A percentile compares a stretch with the other conserved stretches of the same genome.
Evolutionary conservation across 2,329 filamentous ascomycete genomes (phyloP).

Genomic region (Fusarium robinianum): DNA sequence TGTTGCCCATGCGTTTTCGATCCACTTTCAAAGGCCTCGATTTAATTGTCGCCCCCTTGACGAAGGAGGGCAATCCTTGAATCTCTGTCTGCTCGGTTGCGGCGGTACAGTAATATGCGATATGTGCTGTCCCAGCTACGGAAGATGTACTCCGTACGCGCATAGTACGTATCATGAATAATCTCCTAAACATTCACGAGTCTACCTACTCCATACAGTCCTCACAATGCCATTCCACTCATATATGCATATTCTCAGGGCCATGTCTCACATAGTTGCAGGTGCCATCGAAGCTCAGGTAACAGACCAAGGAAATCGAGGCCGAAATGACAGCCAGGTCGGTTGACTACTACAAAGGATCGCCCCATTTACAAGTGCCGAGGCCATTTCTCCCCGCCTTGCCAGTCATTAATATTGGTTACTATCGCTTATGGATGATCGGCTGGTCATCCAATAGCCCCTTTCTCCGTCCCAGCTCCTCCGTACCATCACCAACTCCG

Average conservation of each 20-base stretch:
- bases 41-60: slow-evolving; percentile 28
- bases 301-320: slow-evolving; percentile 4
- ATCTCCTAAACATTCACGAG: too few species aligned
- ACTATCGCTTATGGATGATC: slow-evolving; percentile 1
- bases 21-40: slow-evolving; percentile 28
- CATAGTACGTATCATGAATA: too few species aligned
- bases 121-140: too few species aligned
- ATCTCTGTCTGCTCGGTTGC: background rate
- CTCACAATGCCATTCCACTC: too few species aligned
- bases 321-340: slow-evolving; percentile 9
- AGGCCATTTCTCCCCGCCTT: background rate
- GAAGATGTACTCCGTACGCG: too few species aligned
- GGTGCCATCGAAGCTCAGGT: too few species aligned
- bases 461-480: slow-evolving; percentile 7
- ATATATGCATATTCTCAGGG: too few species aligned
- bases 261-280: too few species aligned
- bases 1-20: slow-evolving; percentile 15
- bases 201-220: too few species aligned
- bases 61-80: slow-evolving; percentile 7
- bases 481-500: slow-evolving; percentile 9
- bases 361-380: slow-evolving; percentile 13
- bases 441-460: slow-evolving; percentile 1
- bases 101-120: too few species aligned
- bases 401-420: too few species aligned
- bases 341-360: slow-evolving; percentile 15